These are phyloP conservation scores for Fistulinella staudtii DNA, from an alignment of 1,284 basidiomycete genomes.

Conservation along the genomic window DNA sequence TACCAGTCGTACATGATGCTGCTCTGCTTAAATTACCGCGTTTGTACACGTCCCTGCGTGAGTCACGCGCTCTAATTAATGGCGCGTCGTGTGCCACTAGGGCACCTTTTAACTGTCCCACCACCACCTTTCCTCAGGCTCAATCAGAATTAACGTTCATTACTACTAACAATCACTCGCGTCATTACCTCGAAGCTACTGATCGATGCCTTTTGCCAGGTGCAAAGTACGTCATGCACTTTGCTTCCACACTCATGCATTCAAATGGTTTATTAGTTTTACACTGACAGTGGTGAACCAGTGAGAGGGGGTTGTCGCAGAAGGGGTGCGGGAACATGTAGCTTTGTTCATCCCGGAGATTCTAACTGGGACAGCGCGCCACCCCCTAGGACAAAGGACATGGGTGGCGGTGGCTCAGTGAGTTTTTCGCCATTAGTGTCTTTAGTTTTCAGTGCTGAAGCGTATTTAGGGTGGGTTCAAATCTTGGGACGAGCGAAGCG, in stretches of 20 bases:
- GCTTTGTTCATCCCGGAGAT: conserved; percentile 26
- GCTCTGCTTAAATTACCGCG: no score
- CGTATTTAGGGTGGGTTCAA: conserved; percentile 9
- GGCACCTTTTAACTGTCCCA: neutral
- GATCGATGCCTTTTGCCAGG: no score
- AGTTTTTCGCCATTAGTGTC: neutral
- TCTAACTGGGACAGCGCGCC: conserved; percentile 21
- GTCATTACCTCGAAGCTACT: no score
- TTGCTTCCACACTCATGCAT: conserved; percentile 4
- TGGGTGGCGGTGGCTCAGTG: conserved; percentile 15
- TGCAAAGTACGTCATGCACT: conserved; percentile 24
- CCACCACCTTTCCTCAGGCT: neutral
- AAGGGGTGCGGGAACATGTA: conserved; percentile 17
- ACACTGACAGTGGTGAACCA: conserved; percentile 26
- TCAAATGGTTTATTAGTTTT: conserved; percentile 18
- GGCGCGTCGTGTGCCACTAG: conserved; percentile 4
- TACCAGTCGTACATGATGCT: neutral
- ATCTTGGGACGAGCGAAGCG: conserved; percentile 4
- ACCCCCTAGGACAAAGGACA: conserved; percentile 13
- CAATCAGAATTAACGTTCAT: no score
- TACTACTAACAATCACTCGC: conserved; percentile 1
- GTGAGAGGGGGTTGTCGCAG: conserved; percentile 18
- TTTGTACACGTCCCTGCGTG: no score
- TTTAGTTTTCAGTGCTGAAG: neutral
- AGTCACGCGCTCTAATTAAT: neutral